A percentile compares a stretch with the other conserved stretches of the same genome.
phyloP scores from a whole-genome alignment of 805 yeast species.

The Komagataella ulmi region DNA sequence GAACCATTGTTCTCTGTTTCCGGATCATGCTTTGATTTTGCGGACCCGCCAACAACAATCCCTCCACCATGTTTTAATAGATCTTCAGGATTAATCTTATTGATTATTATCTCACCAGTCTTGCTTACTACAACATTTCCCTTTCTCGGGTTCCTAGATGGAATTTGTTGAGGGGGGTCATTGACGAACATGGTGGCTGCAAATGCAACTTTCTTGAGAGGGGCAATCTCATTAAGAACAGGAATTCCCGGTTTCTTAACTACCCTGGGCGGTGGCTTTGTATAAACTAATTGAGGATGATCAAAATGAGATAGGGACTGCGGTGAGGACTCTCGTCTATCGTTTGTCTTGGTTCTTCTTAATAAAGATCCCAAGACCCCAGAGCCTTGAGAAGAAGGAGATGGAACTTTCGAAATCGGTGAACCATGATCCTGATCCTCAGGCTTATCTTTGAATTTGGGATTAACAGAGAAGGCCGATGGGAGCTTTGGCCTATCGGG shows the following conservation, averaged over 20 bases:
- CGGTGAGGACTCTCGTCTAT: slow-evolving; percentile 6
- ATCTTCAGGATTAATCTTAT: slow-evolving; percentile 18
- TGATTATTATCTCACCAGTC: slow-evolving; percentile 20
- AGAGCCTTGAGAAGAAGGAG: slow-evolving; percentile 1
- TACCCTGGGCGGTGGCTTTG: slow-evolving; percentile 15
- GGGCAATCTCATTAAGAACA: slow-evolving; percentile 14
- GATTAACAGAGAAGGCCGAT: slow-evolving; percentile 26
- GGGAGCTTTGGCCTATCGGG: slow-evolving; percentile 33
- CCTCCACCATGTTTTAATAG: slow-evolving; percentile 38
- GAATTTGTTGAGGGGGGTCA: slow-evolving; percentile 94
- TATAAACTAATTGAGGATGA: slow-evolving; percentile 6
- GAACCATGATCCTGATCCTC: slow-evolving; percentile 9
- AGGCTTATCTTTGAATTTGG: slow-evolving; percentile 13
- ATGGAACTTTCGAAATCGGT: neutral
- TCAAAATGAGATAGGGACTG: neutral
- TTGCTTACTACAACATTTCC: slow-evolving; percentile 48
- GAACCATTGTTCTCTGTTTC: slow-evolving; percentile 1
- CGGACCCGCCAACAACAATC: slow-evolving; percentile 70
- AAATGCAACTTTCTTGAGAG: slow-evolving; percentile 57
- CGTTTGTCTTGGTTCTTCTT: slow-evolving; percentile 13
- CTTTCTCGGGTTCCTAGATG: slow-evolving; percentile 67
- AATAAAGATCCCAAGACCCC: slow-evolving; percentile 17
- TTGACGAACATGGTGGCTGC: slow-evolving; percentile 57
- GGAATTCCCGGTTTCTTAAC: slow-evolving; percentile 15
- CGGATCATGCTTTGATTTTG: slow-evolving; percentile 32